Evolutionary conservation across 345 rosid genomes (phyloP).

Genomic region (Ricinus communis): DNA sequence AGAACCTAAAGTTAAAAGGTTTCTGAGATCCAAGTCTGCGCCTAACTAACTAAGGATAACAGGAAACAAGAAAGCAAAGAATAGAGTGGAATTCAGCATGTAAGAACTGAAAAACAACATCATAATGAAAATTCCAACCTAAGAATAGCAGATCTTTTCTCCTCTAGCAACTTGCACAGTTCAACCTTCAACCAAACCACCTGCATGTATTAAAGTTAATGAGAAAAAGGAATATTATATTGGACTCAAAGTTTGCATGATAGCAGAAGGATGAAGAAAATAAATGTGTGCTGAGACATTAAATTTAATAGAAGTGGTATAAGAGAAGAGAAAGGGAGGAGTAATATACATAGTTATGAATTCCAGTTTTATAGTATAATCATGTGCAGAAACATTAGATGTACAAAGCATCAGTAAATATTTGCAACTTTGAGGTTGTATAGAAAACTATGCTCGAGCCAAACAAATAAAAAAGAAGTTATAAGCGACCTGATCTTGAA

Average conservation of each 20-base stretch:
- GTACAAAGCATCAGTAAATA: not conserved
- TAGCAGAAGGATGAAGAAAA: not conserved
- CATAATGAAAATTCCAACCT: slow-evolving; percentile 47
- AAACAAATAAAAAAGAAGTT: not conserved
- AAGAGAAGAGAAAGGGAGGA: not conserved
- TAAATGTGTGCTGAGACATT: not conserved
- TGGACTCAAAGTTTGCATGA: slow-evolving; percentile 1
- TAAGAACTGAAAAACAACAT: slow-evolving; percentile 1
- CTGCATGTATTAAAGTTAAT: slow-evolving; percentile 43
- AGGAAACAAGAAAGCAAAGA: no score
- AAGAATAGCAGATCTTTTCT: slow-evolving; percentile 89
- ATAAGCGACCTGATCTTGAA: slow-evolving; percentile 75
- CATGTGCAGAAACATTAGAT: not conserved
- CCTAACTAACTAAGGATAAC: not conserved
- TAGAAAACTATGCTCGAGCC: not conserved
- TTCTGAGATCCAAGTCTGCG: not conserved
- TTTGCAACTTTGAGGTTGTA: no score
- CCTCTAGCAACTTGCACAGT: slow-evolving; percentile 91
- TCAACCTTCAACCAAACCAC: slow-evolving; percentile 90
- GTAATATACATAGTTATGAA: not conserved
- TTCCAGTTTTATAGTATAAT: not conserved
- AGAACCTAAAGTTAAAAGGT: not conserved
- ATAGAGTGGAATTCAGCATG: no score
- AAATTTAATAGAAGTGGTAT: not conserved
- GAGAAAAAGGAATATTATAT: not conserved